phyloP scores from a whole-genome alignment of 2,329 filamentous ascomycete species.

The Ophiocordyceps polyrhachis-furcata region DNA sequence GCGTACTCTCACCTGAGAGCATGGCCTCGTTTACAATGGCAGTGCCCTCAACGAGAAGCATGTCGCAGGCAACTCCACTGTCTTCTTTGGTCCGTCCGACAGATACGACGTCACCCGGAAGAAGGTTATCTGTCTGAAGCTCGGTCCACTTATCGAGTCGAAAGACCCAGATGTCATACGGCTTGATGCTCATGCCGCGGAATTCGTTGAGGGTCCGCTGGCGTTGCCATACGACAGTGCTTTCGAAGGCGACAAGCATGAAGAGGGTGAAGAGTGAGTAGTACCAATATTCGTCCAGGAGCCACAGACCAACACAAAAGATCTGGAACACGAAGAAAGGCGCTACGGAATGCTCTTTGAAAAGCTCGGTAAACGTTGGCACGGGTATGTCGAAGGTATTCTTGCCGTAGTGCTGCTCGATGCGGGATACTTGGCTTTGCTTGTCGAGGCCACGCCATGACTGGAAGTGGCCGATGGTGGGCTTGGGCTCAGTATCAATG shows the following conservation, averaged over 20 bases:
- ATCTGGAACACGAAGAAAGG: slow-evolving; percentile 99
- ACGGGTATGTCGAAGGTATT: slow-evolving; percentile 98
- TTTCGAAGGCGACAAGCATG: slow-evolving; percentile 96
- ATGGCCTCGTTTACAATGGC: slow-evolving; percentile 99
- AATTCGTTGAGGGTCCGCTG: slow-evolving; percentile 93
- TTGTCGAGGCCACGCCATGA: slow-evolving; percentile 55
- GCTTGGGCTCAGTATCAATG: slow-evolving; percentile 74
- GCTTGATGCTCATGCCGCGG: slow-evolving; percentile 98
- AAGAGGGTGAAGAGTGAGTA: slow-evolving; percentile 97
- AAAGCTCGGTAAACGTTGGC: slow-evolving; percentile 85
- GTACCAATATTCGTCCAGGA: slow-evolving; percentile 99
- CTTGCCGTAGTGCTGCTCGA: slow-evolving; percentile 84
- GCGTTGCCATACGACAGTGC: slow-evolving; percentile 96
- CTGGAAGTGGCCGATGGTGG: slow-evolving; percentile 61
- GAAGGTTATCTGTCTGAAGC: slow-evolving; percentile 72
- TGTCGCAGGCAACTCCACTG: slow-evolving; percentile 89
- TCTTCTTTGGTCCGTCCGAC: slow-evolving; percentile 92
- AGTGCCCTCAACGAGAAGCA: slow-evolving; percentile 84
- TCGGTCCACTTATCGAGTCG: slow-evolving; percentile 76
- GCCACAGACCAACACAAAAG: slow-evolving; percentile 96
- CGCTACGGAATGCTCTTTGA: slow-evolving; percentile 94
- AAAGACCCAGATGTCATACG: slow-evolving; percentile 85
- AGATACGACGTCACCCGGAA: slow-evolving; percentile 86
- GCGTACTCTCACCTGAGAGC: slow-evolving; percentile 95
- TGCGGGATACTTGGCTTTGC: slow-evolving; percentile 54